Evolutionary conservation across 345 rosid species (phyloP).

Genomic region (Pistacia vera): DNA sequence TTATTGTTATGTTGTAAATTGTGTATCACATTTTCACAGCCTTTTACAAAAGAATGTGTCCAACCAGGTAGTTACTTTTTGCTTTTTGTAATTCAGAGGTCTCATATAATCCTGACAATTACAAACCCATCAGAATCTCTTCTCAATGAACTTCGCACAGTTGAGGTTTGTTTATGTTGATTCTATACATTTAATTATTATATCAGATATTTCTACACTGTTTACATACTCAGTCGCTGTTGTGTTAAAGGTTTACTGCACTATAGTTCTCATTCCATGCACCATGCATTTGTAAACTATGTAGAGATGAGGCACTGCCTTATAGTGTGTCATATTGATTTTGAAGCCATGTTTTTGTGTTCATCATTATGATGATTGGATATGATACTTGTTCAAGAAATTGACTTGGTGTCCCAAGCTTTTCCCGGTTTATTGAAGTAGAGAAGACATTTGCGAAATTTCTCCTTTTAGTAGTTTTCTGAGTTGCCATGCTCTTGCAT

Average conservation of each 20-base stretch:
- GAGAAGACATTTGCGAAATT: neutral
- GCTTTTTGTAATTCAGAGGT: constrained; percentile 58
- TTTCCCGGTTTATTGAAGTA: neutral
- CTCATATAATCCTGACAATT: constrained; percentile 74
- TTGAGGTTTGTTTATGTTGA: constrained; percentile 70
- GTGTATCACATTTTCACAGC: constrained; percentile 3
- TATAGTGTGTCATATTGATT: neutral
- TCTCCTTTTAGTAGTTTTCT: neutral
- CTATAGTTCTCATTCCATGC: neutral
- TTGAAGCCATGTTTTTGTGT: constrained; percentile 2
- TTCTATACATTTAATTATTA: constrained; percentile 13
- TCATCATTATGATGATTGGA: neutral
- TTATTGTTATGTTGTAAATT: constrained; percentile 12
- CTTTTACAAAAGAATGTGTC: neutral
- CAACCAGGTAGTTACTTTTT: constrained; percentile 15
- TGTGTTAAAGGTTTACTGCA: neutral
- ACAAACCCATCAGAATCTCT: constrained; percentile 93
- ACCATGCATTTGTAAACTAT: neutral
- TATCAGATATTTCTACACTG: constrained; percentile 7
- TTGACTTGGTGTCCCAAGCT: neutral
- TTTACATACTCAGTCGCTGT: neutral
- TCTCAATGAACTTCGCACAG: constrained; percentile 87
- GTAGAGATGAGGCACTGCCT: neutral
- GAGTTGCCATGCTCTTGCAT: neutral
- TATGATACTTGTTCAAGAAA: constrained; percentile 3